Conservation (phyloP, 1,139 yeast species). For the Scheffersomyces lignicola region DNA sequence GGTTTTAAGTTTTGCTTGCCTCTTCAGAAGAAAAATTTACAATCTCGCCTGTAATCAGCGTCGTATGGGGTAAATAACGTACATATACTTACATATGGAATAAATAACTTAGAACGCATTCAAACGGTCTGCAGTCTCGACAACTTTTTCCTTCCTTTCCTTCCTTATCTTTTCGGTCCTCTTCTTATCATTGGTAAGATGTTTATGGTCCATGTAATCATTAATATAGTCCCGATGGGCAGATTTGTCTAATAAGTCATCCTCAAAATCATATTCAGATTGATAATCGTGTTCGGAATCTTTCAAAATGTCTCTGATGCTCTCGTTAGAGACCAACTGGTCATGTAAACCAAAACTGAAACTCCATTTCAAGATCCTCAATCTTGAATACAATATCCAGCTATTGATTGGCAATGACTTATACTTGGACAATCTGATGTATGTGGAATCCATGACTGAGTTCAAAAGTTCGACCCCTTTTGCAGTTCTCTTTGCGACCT, state of each 20-base stretch:
- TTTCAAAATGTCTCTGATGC: constrained; percentile 42
- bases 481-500: constrained; percentile 34
- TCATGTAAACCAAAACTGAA: constrained; percentile 67
- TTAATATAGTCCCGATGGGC: constrained; percentile 16
- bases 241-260: constrained; percentile 12
- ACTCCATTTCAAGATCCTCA: constrained; percentile 69
- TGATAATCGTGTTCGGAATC: constrained; percentile 40
- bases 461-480: constrained; percentile 43
- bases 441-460: constrained; percentile 40
- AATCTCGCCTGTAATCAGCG: too few relatives aligned
- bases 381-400: constrained; percentile 65
- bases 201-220: constrained; percentile 17
- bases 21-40: too few relatives aligned
- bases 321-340: constrained; percentile 56
- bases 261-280: constrained; percentile 26
- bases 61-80: too few relatives aligned
- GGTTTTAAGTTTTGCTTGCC: too few relatives aligned
- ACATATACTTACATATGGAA: too few relatives aligned
- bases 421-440: constrained; percentile 54
- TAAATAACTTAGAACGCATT: too few relatives aligned
- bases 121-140: constrained; percentile 1
- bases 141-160: constrained; percentile 22
- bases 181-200: constrained; percentile 27
- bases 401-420: constrained; percentile 60
- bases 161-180: constrained; percentile 34